Evolutionary conservation across 345 rosid species (phyloP).

Genomic region (Euclidium syriacum): DNA sequence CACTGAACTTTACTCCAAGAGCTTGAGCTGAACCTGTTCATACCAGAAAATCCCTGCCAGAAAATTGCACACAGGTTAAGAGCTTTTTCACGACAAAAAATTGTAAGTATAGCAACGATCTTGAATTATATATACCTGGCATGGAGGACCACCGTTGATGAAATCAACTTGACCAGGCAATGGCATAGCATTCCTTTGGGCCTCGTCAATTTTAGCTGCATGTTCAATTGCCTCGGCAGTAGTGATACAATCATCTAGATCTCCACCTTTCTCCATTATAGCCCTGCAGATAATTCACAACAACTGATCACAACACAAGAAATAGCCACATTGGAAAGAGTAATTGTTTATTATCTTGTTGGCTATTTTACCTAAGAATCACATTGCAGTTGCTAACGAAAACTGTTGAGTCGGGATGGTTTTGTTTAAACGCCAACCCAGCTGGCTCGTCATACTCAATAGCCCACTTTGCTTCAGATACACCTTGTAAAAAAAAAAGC

Average conservation of each 20-base stretch:
- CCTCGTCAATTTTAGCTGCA: conserved; percentile 36
- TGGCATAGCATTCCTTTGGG: conserved; percentile 34
- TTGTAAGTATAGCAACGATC: neutral
- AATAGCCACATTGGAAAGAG: neutral
- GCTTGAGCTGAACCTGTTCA: conserved; percentile 76
- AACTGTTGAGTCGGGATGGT: conserved; percentile 63
- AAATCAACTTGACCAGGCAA: conserved; percentile 77
- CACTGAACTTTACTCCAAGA: conserved; percentile 84
- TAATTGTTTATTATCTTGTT: neutral
- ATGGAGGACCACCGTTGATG: conserved; percentile 95
- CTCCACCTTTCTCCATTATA: conserved; percentile 72
- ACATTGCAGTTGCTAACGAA: conserved; percentile 82
- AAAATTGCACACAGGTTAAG: neutral
- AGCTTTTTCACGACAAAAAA: neutral
- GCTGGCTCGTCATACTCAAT: conserved; percentile 94
- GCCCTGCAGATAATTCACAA: conserved; percentile 48
- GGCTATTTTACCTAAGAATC: conserved; percentile 50
- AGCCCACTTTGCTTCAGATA: conserved; percentile 71
- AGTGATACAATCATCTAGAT: conserved; percentile 71
- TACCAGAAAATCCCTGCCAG: conserved; percentile 86
- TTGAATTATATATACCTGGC: conserved; percentile 51
- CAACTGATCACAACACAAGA: conserved; percentile 2
- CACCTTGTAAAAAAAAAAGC: conserved; percentile 50
- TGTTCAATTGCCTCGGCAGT: conserved; percentile 63
- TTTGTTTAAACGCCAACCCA: conserved; percentile 63